Conservation (phyloP, 306 rosid genomes). For the Rubus parviflorus region DNA sequence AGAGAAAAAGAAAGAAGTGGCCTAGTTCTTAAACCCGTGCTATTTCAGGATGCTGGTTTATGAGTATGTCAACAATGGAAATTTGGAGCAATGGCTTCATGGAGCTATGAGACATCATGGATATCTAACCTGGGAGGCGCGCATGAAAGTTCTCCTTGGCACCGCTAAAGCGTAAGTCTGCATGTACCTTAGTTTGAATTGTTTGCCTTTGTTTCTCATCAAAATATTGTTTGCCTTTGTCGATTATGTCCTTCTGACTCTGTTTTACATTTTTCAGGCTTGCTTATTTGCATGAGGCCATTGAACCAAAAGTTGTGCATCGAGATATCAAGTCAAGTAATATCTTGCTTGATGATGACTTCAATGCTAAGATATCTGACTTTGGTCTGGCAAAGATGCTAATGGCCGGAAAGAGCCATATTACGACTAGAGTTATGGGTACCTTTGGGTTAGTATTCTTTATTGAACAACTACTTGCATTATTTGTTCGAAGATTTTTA, state of each 20-base stretch:
- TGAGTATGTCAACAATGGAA: constrained; percentile 88
- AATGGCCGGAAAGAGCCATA: constrained; percentile 83
- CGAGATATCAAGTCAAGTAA: constrained; percentile 93
- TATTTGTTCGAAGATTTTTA: background rate
- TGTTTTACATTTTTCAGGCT: constrained; percentile 49
- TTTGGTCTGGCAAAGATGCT: constrained; percentile 91
- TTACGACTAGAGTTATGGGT: constrained; percentile 96
- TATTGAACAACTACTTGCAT: background rate
- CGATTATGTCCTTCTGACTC: constrained; percentile 22
- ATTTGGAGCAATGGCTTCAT: constrained; percentile 91
- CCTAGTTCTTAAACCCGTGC: background rate
- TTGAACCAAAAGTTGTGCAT: constrained; percentile 94
- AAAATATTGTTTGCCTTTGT: background rate
- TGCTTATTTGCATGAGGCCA: constrained; percentile 96
- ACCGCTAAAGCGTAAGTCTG: constrained; percentile 80
- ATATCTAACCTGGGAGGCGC: constrained; percentile 91
- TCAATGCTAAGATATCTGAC: constrained; percentile 92
- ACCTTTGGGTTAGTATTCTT: constrained; percentile 79
- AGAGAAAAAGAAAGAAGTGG: background rate
- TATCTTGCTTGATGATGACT: constrained; percentile 83
- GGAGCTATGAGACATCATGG: constrained; percentile 83
- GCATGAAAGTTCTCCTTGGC: constrained; percentile 84
- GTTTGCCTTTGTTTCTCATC: constrained; percentile 2
- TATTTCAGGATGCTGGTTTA: constrained; percentile 75
- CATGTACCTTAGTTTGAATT: constrained; percentile 14